Evolutionary conservation across 257 asterid species (phyloP).

Genomic region (Lycium barbarum): DNA sequence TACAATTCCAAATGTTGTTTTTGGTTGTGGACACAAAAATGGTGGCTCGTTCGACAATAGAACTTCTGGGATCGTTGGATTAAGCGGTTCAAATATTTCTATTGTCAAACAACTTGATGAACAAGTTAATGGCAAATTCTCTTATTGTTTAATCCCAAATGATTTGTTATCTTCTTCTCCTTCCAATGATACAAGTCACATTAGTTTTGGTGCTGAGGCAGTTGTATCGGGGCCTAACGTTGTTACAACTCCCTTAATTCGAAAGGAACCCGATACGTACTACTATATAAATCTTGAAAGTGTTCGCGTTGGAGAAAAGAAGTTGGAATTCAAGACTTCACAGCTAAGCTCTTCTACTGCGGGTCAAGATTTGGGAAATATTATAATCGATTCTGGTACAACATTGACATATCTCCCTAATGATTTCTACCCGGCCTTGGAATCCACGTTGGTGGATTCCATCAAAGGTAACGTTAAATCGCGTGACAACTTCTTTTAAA

Average conservation of each 20-base stretch:
- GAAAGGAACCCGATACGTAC: constrained; percentile 38
- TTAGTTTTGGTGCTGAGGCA: constrained; percentile 55
- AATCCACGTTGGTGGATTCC: constrained; percentile 23
- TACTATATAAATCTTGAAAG: constrained; percentile 57
- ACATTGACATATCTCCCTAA: constrained; percentile 51
- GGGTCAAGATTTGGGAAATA: constrained; percentile 38
- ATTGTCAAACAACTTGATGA: constrained; percentile 50
- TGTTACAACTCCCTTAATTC: constrained; percentile 53
- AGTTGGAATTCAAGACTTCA: not conserved
- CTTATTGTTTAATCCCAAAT: constrained; percentile 53
- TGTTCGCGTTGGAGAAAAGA: constrained; percentile 41
- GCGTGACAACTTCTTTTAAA: not conserved
- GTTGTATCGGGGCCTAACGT: constrained; percentile 38
- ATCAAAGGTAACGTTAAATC: constrained; percentile 25
- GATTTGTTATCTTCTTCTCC: not conserved
- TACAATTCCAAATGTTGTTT: constrained; percentile 43
- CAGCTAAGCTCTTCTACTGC: too few species aligned
- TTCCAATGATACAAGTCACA: constrained; percentile 47
- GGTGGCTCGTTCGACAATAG: constrained; percentile 44
- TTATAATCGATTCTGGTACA: constrained; percentile 72
- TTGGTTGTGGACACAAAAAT: constrained; percentile 65
- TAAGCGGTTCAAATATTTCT: constrained; percentile 57
- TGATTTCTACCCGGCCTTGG: constrained; percentile 37
- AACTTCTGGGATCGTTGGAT: constrained; percentile 63
- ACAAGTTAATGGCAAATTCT: constrained; percentile 49